Evolutionary conservation across 768 basidiomycete genomes (phyloP), one percentile per base, ranked within the genome.

Genomic region (Mrakia blollopis): DNA sequence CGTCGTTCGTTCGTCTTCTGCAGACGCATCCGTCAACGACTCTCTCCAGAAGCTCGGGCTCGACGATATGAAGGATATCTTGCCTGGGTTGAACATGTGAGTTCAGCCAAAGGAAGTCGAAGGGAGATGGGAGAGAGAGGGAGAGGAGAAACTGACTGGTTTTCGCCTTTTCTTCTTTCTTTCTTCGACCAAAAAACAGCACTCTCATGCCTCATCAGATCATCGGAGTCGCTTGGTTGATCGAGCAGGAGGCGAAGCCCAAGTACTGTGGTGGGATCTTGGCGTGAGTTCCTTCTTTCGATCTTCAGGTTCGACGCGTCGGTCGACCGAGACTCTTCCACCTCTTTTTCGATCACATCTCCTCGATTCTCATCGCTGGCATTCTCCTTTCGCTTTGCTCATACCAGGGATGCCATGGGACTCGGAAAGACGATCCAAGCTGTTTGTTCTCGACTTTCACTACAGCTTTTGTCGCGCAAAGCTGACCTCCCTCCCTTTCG

Each of bases 201-300:
- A 82, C 86, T 0, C 83, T 91, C 50, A 88, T 91, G 88, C 86
- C 91, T 14, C 91, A 91, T 81, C 89, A 91, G 80, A 84, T 87
- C 25, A 87, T 92, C 70, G 92, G 92, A 0, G 91, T 93, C 25
- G 87, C 87, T 52, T 93, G 91, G 90, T 92, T 93, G 91, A 75
- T 90, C 0, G 85, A 89, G 23, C 80, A 83, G 75, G 84, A 84
- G 76, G 79, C 78, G 60, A 78, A 81, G 28, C 63, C 74, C 16
- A 78, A 77, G 32, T 78, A 68, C 57, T 52, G 69, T 6, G 84
- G 84, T n/a, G 83, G 82, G 0, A 81, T 83, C 52, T 77, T 83
- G 11, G 82, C 80, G 18, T 72, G 70, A 32, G 52, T 37, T 0
- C 62, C n/a, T 21, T 4, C 9, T 7, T 44, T 10, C 1, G 3